Evolutionary conservation across 2,329 filamentous ascomycete genomes (phyloP).

Genomic region (Fusarium floridanum): DNA sequence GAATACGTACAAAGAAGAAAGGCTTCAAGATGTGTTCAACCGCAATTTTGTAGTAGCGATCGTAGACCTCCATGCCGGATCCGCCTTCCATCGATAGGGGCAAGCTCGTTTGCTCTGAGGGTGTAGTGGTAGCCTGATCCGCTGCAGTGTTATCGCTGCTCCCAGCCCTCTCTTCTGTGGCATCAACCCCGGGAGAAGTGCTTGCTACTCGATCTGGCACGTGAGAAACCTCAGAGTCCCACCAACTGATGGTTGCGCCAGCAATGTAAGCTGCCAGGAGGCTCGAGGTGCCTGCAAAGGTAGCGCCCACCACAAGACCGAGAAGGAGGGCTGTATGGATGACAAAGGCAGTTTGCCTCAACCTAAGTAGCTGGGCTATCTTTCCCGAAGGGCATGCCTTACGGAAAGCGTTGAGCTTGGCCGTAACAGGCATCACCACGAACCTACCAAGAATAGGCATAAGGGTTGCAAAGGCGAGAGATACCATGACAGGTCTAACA

Average conservation of each 20-base stretch:
- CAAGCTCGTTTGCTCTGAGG: background rate
- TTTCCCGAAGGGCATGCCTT: conserved; percentile 32
- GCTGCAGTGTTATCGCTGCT: background rate
- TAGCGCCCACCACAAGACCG: conserved; percentile 62
- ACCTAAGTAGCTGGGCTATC: conserved; percentile 45
- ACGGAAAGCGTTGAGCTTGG: conserved; percentile 50
- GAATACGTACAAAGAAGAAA: conserved; percentile 75
- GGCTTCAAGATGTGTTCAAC: conserved; percentile 71
- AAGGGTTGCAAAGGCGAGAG: conserved; percentile 63
- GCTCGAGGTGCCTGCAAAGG: conserved; percentile 72
- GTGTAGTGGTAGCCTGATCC: background rate
- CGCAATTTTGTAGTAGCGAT: conserved; percentile 51
- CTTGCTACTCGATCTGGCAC: background rate
- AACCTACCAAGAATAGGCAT: conserved; percentile 62
- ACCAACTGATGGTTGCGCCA: conserved; percentile 71
- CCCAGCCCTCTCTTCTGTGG: background rate
- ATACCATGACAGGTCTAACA: conserved; percentile 61
- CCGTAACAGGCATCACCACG: conserved; percentile 57
- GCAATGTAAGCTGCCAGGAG: conserved; percentile 74
- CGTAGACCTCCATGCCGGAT: conserved; percentile 26
- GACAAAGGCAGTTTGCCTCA: conserved; percentile 54
- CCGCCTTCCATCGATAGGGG: background rate
- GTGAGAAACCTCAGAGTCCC: conserved; percentile 59
- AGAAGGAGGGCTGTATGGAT: conserved; percentile 65
- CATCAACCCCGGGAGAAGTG: background rate